Evolutionary conservation across 1,284 basidiomycete species (phyloP), one percentile per base, ranked within the genome.

Genomic region (Fomitopsis schrenkii): DNA sequence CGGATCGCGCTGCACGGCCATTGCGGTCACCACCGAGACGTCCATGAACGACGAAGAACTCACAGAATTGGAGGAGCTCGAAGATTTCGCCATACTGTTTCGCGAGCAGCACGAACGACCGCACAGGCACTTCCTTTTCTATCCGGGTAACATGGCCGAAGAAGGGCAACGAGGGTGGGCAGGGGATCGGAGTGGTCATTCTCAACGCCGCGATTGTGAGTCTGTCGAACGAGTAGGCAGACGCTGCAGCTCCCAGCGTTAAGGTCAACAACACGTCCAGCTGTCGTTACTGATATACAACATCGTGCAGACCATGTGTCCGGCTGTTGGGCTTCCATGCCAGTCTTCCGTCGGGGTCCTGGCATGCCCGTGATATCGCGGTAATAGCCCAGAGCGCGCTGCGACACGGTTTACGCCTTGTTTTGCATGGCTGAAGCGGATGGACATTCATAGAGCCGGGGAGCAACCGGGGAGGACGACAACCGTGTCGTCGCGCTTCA

Each of bases 21-120:
- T 53, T 35, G 55, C 56, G 19, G 28, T 40, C 35, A 46, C 53
- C 1, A 28, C 4, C 40, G 8, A 5, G 6, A 19, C 15, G 22
- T 17, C 30, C 44, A 28, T 22, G 44, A 10, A 46, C 38, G 19
- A 15, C 42, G 15, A 28, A 19, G 26, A 9, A 66, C 75, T 41
- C 57, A 77, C 79, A 77, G 35, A 79, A 64, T 26, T 81, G 59
- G 61, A 77, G 70, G 42, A 83, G 72, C 62, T 76, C 67, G 67
- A 76, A 81, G 38, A 83, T 80, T 60, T 80, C 78, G 36, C 81
- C 80, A 65, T 81, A 82, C 57, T 77, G 75, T 61, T 79, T 72
- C 6, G 77, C 73, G 33, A 83, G 75, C 9, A 79, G 74, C 30
- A 63, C 63, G 59, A 80, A 77, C 1, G 78, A 78, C 41, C 67